phyloP scores from a whole-genome alignment of 345 rosid genomes.

The Eucalyptus decipiens region DNA sequence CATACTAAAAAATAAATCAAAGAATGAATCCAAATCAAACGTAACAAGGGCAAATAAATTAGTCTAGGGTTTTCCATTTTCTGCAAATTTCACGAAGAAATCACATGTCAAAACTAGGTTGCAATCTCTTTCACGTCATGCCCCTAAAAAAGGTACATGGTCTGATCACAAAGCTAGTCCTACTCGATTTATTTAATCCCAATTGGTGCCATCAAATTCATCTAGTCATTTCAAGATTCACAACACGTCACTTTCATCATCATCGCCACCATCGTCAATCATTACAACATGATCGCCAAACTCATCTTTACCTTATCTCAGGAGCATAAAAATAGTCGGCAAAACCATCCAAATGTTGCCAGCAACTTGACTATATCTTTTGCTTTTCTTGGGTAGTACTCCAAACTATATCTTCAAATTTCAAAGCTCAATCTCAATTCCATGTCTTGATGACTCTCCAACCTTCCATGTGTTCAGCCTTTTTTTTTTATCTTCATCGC shows the following conservation, averaged over 20 bases:
- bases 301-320: not conserved
- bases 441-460: not conserved
- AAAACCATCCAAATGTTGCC: not conserved
- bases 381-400: not conserved
- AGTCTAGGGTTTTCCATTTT: not conserved
- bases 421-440: not conserved
- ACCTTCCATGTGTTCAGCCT: not conserved
- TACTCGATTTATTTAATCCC: not conserved
- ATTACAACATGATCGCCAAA: not conserved
- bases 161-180: not conserved
- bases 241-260: not conserved
- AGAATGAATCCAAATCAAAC: not conserved
- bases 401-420: not conserved
- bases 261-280: not conserved
- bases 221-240: not conserved
- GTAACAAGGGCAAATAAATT: not conserved
- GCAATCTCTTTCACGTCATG: not conserved
- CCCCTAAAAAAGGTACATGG: not conserved
- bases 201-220: not conserved
- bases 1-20: not conserved
- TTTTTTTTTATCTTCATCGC: slow-evolving; percentile 4
- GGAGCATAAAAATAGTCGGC: not conserved
- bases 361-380: not conserved
- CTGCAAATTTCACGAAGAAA: not conserved
- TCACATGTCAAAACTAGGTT: not conserved